These are phyloP conservation scores for Colletotrichum siamense DNA, from an alignment of 2,329 filamentous ascomycete species.

Conservation along the genomic window DNA sequence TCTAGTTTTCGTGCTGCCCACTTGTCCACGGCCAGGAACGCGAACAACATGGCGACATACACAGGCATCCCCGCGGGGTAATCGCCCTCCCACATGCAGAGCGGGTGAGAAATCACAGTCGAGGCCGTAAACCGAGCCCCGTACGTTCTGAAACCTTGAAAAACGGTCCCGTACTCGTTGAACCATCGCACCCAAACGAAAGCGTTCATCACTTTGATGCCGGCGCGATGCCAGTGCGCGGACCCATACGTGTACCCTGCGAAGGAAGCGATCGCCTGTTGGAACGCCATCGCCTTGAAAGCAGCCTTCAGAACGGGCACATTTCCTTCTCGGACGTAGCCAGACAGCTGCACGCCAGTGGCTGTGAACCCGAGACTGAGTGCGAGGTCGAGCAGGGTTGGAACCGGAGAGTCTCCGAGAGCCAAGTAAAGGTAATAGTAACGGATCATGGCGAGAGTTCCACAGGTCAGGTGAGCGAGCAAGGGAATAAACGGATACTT, in stretches of 20 bases:
- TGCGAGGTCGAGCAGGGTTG: background rate
- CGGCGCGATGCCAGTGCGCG: conserved; percentile 7
- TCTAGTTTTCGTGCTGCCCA: conserved; percentile 21
- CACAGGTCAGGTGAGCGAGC: background rate
- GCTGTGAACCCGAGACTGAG: background rate
- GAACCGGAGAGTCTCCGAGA: background rate
- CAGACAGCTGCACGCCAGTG: background rate
- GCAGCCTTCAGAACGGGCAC: background rate
- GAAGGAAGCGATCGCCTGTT: background rate
- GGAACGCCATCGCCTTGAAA: background rate
- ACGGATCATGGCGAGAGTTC: background rate
- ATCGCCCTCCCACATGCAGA: conserved; percentile 12
- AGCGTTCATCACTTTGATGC: background rate
- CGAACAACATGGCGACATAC: background rate
- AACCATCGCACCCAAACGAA: conserved; percentile 6
- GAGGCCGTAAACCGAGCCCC: background rate
- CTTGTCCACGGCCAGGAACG: conserved; percentile 13
- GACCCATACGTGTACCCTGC: background rate
- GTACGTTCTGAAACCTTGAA: conserved; percentile 4
- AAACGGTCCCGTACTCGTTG: background rate
- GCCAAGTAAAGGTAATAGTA: background rate
- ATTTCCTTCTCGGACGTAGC: background rate
- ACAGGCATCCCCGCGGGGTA: conserved; percentile 19
- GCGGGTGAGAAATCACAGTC: background rate
- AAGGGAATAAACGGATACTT: background rate